A percentile compares a stretch with the other conserved stretches of the same genome.
Conservation (phyloP, 1,284 basidiomycete genomes). For the Ustilago bromivora region DNA sequence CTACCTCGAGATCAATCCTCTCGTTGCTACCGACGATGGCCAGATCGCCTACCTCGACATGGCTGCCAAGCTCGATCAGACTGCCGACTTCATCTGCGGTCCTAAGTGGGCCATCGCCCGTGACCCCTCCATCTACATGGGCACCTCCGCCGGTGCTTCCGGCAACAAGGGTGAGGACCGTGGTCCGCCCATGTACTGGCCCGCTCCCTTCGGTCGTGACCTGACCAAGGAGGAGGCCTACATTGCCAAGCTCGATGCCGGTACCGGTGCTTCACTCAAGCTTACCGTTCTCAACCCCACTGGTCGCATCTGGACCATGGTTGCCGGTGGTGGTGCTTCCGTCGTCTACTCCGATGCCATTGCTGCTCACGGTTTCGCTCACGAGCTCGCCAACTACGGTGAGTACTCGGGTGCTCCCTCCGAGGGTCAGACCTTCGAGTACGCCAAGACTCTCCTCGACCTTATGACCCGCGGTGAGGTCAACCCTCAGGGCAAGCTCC, state of each 20-base stretch:
- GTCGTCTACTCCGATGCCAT: conserved; percentile 92
- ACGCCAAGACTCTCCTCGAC: conserved; percentile 98
- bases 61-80: conserved; percentile 98
- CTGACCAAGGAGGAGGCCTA: conserved; percentile 99
- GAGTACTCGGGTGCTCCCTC: conserved; percentile 99
- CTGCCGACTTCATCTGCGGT: conserved; percentile 96
- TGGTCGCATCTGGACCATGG: conserved; percentile 99
- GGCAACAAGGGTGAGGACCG: conserved; percentile 67
- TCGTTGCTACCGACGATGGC: conserved; percentile 89
- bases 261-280: conserved; percentile 97
- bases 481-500: conserved; percentile 82
- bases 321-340: conserved; percentile 83
- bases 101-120: conserved; percentile 99
- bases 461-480: conserved; percentile 82
- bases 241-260: conserved; percentile 96
- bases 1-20: conserved; percentile 99
- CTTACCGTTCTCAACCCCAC: conserved; percentile 94
- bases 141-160: conserved; percentile 72
- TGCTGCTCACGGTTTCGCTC: conserved; percentile 93
- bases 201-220: conserved; percentile 96
- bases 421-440: conserved; percentile 98
- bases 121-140: conserved; percentile 79
- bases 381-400: conserved; percentile 99
- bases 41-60: conserved; percentile 97
- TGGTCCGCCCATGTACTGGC: conserved; percentile 97